Evolutionary conservation across 768 basidiomycete genomes (phyloP), one percentile per base, ranked within the genome.

Genomic region (Glaciozyma antarctica): DNA sequence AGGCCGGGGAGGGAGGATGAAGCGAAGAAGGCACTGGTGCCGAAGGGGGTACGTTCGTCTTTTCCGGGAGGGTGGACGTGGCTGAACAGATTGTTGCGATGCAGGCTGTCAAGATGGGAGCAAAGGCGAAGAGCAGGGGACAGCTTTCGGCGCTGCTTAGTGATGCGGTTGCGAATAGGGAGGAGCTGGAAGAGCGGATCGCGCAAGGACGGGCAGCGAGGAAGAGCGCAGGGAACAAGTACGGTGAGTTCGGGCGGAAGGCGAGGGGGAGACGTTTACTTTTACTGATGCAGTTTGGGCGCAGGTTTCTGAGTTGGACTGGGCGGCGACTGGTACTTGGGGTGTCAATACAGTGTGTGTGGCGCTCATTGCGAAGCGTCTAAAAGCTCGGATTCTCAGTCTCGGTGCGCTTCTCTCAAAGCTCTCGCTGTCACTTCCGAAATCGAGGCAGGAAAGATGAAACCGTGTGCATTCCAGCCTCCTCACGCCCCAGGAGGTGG

Each of bases 211-310:
- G 85, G 67, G 80, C 87, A 66, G 91, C 91, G 73, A 81, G 88
- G 67, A 91, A 91, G 75, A 88, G 90, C 73, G 88, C 90, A 0
- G 90, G 90, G 15, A 90, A 88, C 77, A 92, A 91, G 81, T 91
- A 92, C 71, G 90, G 90, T 51, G 49, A n/a, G 49, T 51, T 41
- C 2, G 38, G 2, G 10, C 38, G 38, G 9, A 41, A 15, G 2
- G 38, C 38, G 38, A 41, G 38, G 13, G 38, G 38, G 38, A 4
- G 32, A 9, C 4, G 32, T 5, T 4, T 5, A 9, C 9, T 5
- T 32, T 9, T 4, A 32, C 32, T 32, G 9, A 32, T 32, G 32
- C 32, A 32, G 38, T 41, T 41, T 6, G 38, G 6, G 12, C 38
- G 38, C 38, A 41, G 38, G 38, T 41, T 41, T 41, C 38, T 41